A percentile compares a stretch with the other conserved stretches of the same genome.
Evolutionary conservation across 2,329 filamentous ascomycete species (phyloP).

Genomic region (Aspergillus sp.): DNA sequence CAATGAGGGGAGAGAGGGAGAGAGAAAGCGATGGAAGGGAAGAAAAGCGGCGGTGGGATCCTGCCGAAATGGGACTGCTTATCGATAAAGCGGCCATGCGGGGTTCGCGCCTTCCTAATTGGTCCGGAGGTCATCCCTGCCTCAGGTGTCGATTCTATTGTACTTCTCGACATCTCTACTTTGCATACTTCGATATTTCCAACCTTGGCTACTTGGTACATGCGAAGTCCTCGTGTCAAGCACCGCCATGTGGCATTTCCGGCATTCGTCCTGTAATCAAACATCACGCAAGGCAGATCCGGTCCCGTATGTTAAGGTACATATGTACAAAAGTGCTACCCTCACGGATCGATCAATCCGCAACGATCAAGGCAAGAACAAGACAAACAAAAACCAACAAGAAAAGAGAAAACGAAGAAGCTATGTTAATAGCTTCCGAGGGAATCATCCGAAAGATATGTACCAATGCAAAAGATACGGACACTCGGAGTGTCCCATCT

Average conservation of each 20-base stretch:
- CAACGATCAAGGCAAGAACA: neutral
- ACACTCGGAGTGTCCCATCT: neutral
- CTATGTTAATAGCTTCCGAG: conserved; percentile 8
- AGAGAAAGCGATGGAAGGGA: neutral
- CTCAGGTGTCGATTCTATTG: neutral
- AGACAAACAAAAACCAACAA: neutral
- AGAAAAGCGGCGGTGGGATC: neutral
- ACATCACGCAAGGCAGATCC: neutral
- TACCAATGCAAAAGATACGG: conserved; percentile 3
- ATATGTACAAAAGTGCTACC: neutral
- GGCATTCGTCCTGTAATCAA: neutral
- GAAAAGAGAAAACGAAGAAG: conserved; percentile 7
- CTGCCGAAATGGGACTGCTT: neutral
- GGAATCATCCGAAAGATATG: conserved; percentile 18
- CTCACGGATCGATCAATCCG: too few species aligned
- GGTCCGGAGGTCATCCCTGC: too few species aligned
- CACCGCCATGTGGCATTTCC: neutral
- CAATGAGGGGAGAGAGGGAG: neutral
- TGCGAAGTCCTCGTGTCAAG: too few species aligned
- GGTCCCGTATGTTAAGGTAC: neutral
- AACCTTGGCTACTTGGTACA: too few species aligned
- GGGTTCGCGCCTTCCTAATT: neutral
- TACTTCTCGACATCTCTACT: too few species aligned
- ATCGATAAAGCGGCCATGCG: neutral
- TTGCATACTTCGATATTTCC: too few species aligned